These are phyloP conservation scores for Kodamaea hsintzibuensis DNA, from an alignment of 805 yeast species.

Conservation along the genomic window DNA sequence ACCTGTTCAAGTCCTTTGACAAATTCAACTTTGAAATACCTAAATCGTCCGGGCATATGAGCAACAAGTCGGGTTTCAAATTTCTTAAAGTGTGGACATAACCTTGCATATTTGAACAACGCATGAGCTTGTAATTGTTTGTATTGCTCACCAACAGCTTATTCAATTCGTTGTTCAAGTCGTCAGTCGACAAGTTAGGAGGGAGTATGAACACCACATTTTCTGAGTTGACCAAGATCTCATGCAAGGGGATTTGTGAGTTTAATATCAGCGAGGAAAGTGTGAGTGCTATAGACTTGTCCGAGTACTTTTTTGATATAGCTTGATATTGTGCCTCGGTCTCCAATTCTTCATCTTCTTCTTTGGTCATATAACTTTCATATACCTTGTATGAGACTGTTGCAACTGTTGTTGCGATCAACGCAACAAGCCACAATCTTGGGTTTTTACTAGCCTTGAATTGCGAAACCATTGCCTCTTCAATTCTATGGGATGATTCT, in stretches of 20 bases:
- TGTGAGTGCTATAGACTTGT: slow-evolving; percentile 41
- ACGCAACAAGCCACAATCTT: slow-evolving; percentile 31
- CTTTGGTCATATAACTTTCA: slow-evolving; percentile 15
- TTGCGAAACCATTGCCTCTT: slow-evolving; percentile 1
- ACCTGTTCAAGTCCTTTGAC: slow-evolving; percentile 38
- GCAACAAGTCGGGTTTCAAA: slow-evolving; percentile 41
- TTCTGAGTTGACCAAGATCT: slow-evolving; percentile 36
- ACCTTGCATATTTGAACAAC: slow-evolving; percentile 42
- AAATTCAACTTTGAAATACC: slow-evolving; percentile 29
- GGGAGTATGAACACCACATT: slow-evolving; percentile 47
- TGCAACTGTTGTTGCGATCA: slow-evolving; percentile 36
- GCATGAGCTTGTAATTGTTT: slow-evolving; percentile 38
- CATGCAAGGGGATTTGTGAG: slow-evolving; percentile 38
- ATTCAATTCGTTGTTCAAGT: slow-evolving; percentile 21
- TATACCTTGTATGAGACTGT: slow-evolving; percentile 37
- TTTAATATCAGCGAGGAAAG: slow-evolving; percentile 42
- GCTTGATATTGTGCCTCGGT: slow-evolving; percentile 2
- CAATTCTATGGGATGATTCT: neutral
- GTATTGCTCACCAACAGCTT: slow-evolving; percentile 8
- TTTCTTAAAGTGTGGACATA: slow-evolving; percentile 40
- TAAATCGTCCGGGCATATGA: slow-evolving; percentile 44
- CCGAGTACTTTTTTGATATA: slow-evolving; percentile 21
- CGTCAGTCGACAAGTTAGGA: slow-evolving; percentile 42
- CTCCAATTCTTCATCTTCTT: slow-evolving; percentile 4
- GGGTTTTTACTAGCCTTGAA: slow-evolving; percentile 4